Evolutionary conservation across 2,329 filamentous ascomycete genomes (phyloP), one percentile per base, ranked within the genome.

Genomic region (Biscogniauxia marginata): DNA sequence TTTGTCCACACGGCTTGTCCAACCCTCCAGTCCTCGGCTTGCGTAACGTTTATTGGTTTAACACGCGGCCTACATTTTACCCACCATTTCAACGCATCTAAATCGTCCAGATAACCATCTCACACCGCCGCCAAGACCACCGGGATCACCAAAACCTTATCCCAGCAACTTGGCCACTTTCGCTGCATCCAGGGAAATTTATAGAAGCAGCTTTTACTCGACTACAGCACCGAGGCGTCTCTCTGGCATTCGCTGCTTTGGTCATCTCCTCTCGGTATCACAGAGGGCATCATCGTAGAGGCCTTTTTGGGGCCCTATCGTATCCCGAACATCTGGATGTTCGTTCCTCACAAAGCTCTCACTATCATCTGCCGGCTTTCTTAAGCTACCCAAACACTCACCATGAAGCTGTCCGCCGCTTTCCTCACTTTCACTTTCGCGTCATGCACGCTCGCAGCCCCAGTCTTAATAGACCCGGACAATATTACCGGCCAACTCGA

Each of bases 361-460:
- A 5, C 9, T 39, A 16, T n/a, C 13, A 39, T 9, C 30, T 39
- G 13, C n/a, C 11, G 2, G n/a, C 30, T 16, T 39, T 4, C 13
- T 39, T 39, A 11, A 16, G 13, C 13, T 5, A 34, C n/a, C n/a
- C n/a, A 39, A 16, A 39, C 30, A 6, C 30, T 16, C 54, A 30
- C n/a, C 57, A 63, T 63, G 61, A 61, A 62, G 46, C 30, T 55
- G n/a, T 47, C 57, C 21, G 39, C 54, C 22, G 55, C 54, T 21
- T 50, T 62, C 22, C 49, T 43, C 46, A 39, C 59, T 45, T 53
- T 62, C 49, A 34, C 54, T 21, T 50, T 58, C 18, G 62, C 59
- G 13, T 54, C 57, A 45, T 63, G 39, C 46, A 52, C 49, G n/a
- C 30, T 57, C 7, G 54, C 57, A 8, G 54, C 55, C 2, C 59